Conservation (phyloP, 1,284 basidiomycete genomes). For the Boletus sp. region DNA sequence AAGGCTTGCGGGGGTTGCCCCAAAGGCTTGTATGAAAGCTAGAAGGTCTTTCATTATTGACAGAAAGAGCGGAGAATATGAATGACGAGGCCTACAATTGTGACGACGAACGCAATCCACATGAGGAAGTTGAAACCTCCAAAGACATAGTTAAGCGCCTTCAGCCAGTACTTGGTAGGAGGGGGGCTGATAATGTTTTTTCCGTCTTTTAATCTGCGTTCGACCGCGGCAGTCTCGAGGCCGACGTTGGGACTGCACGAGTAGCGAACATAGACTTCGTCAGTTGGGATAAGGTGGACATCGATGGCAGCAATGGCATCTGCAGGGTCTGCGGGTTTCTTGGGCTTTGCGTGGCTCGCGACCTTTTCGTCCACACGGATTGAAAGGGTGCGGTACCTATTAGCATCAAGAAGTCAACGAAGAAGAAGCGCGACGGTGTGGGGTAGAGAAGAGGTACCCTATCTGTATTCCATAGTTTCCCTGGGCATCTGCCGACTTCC, state of each 20-base stretch:
- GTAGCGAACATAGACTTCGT: slow-evolving; percentile 44
- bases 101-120: slow-evolving; percentile 49
- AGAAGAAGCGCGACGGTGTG: no score
- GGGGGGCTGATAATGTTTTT: slow-evolving; percentile 49
- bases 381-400: slow-evolving; percentile 42
- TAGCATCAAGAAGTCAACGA: background rate
- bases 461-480: slow-evolving; percentile 33
- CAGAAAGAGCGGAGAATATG: background rate
- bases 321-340: slow-evolving; percentile 33
- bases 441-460: slow-evolving; percentile 9
- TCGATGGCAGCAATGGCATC: slow-evolving; percentile 44
- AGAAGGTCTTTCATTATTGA: slow-evolving; percentile 13
- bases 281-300: slow-evolving; percentile 40
- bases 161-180: slow-evolving; percentile 45
- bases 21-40: slow-evolving; percentile 46
- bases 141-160: slow-evolving; percentile 48
- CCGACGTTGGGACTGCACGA: slow-evolving; percentile 42
- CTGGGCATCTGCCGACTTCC: slow-evolving; percentile 16
- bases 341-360: slow-evolving; percentile 8
- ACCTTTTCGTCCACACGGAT: slow-evolving; percentile 38
- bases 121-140: slow-evolving; percentile 53
- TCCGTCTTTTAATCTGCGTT: slow-evolving; percentile 40
- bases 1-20: slow-evolving; percentile 49
- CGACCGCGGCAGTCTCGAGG: slow-evolving; percentile 42
- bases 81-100: slow-evolving; percentile 32